These are phyloP conservation scores for Tylopilus vinaceipallidus DNA, from an alignment of 768 basidiomycete species.

Conservation along the genomic window DNA sequence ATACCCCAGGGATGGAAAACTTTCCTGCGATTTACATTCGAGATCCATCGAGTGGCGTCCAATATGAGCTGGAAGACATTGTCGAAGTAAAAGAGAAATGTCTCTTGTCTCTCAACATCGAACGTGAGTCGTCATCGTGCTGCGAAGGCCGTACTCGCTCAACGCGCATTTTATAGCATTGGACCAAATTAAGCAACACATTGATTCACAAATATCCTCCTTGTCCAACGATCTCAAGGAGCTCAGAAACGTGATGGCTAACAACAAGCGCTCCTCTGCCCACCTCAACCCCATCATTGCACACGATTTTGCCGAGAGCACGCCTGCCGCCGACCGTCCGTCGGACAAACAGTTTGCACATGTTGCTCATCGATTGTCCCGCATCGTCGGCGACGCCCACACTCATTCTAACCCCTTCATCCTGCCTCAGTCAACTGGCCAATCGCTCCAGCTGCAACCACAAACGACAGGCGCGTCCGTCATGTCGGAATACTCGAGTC, in stretches of 20 bases:
- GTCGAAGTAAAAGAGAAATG: conserved; percentile 89
- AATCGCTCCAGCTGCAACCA: conserved; percentile 54
- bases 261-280: conserved; percentile 51
- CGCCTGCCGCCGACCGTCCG: conserved; percentile 64
- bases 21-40: conserved; percentile 96
- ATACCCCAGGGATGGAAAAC: conserved; percentile 88
- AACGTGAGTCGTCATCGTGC: conserved; percentile 63
- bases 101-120: conserved; percentile 89
- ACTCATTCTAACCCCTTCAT: conserved; percentile 37
- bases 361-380: conserved; percentile 72
- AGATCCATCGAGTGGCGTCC: conserved; percentile 87
- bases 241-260: conserved; percentile 63
- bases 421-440: conserved; percentile 64
- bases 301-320: conserved; percentile 62
- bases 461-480: conserved; percentile 77
- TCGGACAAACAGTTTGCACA: conserved; percentile 72
- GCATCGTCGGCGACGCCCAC: conserved; percentile 52
- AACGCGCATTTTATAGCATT: conserved; percentile 56
- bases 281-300: conserved; percentile 46
- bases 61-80: conserved; percentile 94
- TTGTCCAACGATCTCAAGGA: conserved; percentile 91
- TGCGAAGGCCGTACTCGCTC: conserved; percentile 5
- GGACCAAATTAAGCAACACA: conserved; percentile 98
- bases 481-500: conserved; percentile 66
- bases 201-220: conserved; percentile 84